These are phyloP conservation scores for Rehmannia glutinosa DNA, from an alignment of 257 asterid genomes.

Conservation along the genomic window DNA sequence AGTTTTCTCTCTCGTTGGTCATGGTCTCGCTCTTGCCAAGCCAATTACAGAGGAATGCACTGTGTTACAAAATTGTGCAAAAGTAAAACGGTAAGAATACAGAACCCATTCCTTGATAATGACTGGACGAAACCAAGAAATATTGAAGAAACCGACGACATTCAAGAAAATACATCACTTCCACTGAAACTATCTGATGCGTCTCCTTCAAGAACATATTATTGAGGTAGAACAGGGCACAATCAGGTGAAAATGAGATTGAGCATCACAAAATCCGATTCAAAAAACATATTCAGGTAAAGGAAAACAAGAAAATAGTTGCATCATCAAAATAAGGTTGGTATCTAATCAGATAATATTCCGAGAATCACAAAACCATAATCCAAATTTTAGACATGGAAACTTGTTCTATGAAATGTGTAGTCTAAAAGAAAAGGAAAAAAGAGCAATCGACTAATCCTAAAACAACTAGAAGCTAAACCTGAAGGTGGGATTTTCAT, in stretches of 20 bases:
- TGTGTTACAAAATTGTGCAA: not conserved
- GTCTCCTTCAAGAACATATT: not conserved
- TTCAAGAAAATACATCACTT: not conserved
- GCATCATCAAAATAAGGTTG: not conserved
- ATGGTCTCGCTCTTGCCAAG: not conserved
- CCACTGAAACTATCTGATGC: not conserved
- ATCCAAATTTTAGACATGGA: constrained; percentile 13
- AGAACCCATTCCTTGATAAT: not conserved
- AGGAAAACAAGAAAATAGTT: not conserved
- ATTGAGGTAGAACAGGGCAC: not conserved
- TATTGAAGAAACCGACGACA: too few relatives aligned
- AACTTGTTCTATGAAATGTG: constrained; percentile 10
- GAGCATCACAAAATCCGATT: not conserved
- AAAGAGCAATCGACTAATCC: not conserved
- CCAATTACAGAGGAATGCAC: not conserved
- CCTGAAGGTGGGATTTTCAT: constrained; percentile 22
- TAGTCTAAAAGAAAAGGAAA: not conserved
- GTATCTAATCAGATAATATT: not conserved
- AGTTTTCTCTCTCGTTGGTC: not conserved
- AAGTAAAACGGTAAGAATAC: not conserved
- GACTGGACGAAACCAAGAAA: too few relatives aligned
- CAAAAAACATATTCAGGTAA: not conserved
- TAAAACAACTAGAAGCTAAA: constrained; percentile 11
- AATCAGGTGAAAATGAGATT: not conserved
- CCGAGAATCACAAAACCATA: not conserved